Conservation (phyloP, 441 rosid genomes). For the Flueggea neowawraea region DNA sequence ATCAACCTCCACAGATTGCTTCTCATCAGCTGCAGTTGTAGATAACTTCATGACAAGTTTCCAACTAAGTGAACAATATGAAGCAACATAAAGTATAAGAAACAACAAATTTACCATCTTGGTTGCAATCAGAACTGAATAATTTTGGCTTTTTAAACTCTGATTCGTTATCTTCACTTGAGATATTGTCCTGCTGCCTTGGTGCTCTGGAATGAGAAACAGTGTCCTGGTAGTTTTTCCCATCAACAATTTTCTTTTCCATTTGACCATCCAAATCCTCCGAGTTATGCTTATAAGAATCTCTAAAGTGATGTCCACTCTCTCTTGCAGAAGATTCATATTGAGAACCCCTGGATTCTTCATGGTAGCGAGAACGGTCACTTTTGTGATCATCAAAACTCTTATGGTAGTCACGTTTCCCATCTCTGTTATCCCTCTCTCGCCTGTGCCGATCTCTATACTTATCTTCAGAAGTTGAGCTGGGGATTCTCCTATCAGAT, state of each 20-base stretch:
- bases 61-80: constrained; percentile 1
- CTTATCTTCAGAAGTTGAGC: constrained; percentile 36
- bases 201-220: constrained; percentile 34
- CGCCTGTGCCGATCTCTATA: constrained; percentile 41
- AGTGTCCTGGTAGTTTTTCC: constrained; percentile 34
- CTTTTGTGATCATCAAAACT: constrained; percentile 40
- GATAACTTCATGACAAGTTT: constrained; percentile 16
- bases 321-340: constrained; percentile 36
- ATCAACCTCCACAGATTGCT: constrained; percentile 34
- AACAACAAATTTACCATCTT: constrained; percentile 38
- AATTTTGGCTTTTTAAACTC: constrained; percentile 56
- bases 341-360: constrained; percentile 36
- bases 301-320: constrained; percentile 26
- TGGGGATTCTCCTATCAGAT: constrained; percentile 45
- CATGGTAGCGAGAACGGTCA: constrained; percentile 26
- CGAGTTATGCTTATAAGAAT: constrained; percentile 27
- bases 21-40: constrained; percentile 39
- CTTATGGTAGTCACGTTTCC: constrained; percentile 50
- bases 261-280: constrained; percentile 26
- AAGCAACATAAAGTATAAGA: constrained; percentile 9
- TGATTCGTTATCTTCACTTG: constrained; percentile 38
- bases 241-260: constrained; percentile 36
- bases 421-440: constrained; percentile 47
- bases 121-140: constrained; percentile 33
- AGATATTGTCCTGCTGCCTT: constrained; percentile 33